These are phyloP conservation scores for Chaetothyriales sp. DNA, from an alignment of 2,329 filamentous ascomycete genomes.

Conservation along the genomic window DNA sequence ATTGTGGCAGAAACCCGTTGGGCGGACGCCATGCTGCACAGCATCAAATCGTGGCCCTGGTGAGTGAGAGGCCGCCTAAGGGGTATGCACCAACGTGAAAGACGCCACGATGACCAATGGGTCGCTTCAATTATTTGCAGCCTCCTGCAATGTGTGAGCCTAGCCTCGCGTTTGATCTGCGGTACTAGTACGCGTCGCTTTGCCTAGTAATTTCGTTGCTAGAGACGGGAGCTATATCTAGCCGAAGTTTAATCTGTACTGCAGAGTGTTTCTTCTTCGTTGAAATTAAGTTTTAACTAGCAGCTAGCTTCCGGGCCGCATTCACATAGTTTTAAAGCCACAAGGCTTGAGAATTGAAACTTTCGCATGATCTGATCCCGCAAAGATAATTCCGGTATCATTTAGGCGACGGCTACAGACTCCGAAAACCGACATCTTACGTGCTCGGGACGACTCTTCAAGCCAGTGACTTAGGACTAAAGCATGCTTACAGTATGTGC, in stretches of 20 bases:
- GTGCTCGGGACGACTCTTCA: not conserved
- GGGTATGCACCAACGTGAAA: too few species aligned
- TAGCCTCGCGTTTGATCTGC: not conserved
- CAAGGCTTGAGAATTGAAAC: too few species aligned
- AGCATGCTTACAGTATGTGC: not conserved
- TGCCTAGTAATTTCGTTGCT: not conserved
- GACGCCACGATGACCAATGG: not conserved
- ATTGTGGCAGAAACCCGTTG: too few species aligned
- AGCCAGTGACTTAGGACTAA: not conserved
- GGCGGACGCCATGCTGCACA: too few species aligned
- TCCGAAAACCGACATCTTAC: not conserved
- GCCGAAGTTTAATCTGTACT: not conserved
- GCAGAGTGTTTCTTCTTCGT: too few species aligned
- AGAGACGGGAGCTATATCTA: not conserved
- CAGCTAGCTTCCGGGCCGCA: too few species aligned
- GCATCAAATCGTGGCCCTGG: too few species aligned
- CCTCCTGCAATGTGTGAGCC: too few species aligned
- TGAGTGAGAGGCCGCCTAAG: too few species aligned
- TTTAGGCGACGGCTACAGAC: not conserved
- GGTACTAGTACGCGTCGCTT: not conserved
- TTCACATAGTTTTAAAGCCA: too few species aligned
- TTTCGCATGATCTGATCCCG: too few species aligned
- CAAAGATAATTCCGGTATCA: not conserved
- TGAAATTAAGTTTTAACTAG: too few species aligned
- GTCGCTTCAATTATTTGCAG: not conserved